A percentile compares a stretch with the other conserved stretches of the same genome.
These are phyloP conservation scores for Hydrangea macrophylla DNA, from an alignment of 148 eudicot species.

Conservation along the genomic window DNA sequence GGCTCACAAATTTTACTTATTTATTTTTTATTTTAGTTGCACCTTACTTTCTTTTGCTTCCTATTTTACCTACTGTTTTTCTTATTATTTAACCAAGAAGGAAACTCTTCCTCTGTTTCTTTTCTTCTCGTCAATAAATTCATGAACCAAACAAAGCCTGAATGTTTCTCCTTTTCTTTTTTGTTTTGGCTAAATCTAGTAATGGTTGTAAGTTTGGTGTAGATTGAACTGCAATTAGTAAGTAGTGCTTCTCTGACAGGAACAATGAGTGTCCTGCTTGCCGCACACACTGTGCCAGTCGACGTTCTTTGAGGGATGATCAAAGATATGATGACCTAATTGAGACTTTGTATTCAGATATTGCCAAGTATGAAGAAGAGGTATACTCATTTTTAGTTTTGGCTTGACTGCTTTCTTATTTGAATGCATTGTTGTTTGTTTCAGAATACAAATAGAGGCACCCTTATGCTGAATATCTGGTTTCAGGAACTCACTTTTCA, in stretches of 20 bases:
- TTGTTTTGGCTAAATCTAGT: too few species aligned
- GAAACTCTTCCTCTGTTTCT: too few species aligned
- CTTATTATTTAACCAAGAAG: too few species aligned
- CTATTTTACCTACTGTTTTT: neutral
- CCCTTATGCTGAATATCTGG: constrained; percentile 10
- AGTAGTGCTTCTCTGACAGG: constrained; percentile 18
- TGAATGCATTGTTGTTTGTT: neutral
- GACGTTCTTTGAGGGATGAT: constrained; percentile 61
- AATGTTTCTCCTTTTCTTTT: too few species aligned
- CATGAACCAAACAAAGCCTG: too few species aligned
- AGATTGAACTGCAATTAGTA: neutral
- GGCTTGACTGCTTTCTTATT: neutral
- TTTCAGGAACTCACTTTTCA: constrained; percentile 48
- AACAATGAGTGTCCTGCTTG: constrained; percentile 62
- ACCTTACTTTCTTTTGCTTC: too few species aligned
- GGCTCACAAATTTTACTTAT: too few species aligned
- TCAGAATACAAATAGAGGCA: neutral
- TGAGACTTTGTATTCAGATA: constrained; percentile 45
- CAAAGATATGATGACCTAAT: constrained; percentile 43
- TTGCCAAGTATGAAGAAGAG: constrained; percentile 53
- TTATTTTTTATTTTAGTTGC: too few species aligned
- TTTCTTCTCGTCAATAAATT: too few species aligned
- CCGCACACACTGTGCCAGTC: constrained; percentile 61
- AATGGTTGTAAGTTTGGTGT: neutral
- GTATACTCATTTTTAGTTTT: constrained; percentile 34